A percentile compares a stretch with the other conserved stretches of the same genome.
phyloP scores from a whole-genome alignment of 78 protist genomes.

The Chrysochromulina tobinii region DNA sequence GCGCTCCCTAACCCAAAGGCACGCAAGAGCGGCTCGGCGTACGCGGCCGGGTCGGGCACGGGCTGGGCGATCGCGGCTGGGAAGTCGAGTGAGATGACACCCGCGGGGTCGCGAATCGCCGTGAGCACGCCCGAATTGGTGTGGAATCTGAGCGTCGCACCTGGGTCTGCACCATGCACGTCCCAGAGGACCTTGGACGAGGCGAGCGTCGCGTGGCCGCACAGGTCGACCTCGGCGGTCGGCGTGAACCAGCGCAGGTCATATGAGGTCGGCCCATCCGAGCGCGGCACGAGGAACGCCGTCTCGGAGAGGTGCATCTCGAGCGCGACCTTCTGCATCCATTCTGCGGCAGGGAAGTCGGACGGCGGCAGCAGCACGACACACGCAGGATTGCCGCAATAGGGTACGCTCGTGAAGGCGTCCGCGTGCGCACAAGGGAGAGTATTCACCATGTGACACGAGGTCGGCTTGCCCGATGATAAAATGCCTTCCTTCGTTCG shows the following conservation, averaged over 20 bases:
- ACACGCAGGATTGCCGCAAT: conserved; percentile 32
- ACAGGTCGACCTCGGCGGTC: conserved; percentile 7
- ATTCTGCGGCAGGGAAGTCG: background rate
- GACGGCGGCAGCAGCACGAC: conserved; percentile 1
- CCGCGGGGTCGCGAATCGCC: background rate
- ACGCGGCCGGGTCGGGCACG: background rate
- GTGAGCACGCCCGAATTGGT: background rate
- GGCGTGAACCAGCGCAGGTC: conserved; percentile 40
- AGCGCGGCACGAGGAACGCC: conserved; percentile 22
- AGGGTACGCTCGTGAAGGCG: conserved; percentile 4
- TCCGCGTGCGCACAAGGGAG: background rate
- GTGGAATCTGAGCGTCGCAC: background rate
- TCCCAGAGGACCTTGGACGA: conserved; percentile 1
- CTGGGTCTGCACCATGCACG: background rate
- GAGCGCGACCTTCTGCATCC: conserved; percentile 17
- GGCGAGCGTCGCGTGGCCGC: conserved; percentile 41
- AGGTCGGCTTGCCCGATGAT: no score
- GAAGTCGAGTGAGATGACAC: background rate
- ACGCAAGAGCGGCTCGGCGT: background rate
- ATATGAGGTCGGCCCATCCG: background rate
- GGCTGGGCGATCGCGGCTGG: background rate
- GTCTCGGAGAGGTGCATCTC: conserved; percentile 34
- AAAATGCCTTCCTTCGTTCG: no score
- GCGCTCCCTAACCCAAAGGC: background rate
- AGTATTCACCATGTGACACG: no score